Percentiles rank a stretch among this genome's conserved stretches.
phyloP scores from a whole-genome alignment of 768 basidiomycete genomes.

The Asterophora parasitica region DNA sequence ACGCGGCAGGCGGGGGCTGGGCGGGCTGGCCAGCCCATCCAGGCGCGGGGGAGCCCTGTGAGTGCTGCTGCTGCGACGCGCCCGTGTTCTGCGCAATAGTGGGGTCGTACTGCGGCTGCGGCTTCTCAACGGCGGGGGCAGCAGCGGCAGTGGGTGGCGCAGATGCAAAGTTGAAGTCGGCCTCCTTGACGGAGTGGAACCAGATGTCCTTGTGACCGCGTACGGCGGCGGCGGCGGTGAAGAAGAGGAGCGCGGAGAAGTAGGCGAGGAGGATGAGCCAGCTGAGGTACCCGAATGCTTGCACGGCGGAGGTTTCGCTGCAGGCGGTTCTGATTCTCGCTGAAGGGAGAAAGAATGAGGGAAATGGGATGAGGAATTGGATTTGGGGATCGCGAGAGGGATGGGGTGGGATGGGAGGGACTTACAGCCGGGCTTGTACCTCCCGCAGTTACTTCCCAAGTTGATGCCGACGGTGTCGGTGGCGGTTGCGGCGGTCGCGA shows the following conservation, averaged over 20 bases:
- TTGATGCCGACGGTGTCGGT: slow-evolving; percentile 20
- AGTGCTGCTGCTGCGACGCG: neutral
- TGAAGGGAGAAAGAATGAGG: neutral
- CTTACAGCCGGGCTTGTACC: slow-evolving; percentile 10
- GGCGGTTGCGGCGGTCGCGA: slow-evolving; percentile 32
- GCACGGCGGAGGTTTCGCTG: slow-evolving; percentile 33
- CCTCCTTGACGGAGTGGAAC: slow-evolving; percentile 30
- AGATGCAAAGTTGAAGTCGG: slow-evolving; percentile 25
- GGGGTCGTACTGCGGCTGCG: slow-evolving; percentile 5
- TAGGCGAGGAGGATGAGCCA: slow-evolving; percentile 38
- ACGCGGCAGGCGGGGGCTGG: neutral
- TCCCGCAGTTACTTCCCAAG: slow-evolving; percentile 20
- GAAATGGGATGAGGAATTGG: no score
- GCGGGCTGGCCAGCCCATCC: no score
- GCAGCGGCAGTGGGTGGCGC: slow-evolving; percentile 14
- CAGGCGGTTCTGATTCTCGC: slow-evolving; percentile 22
- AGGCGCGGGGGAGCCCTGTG: no score
- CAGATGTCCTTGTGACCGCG: slow-evolving; percentile 33
- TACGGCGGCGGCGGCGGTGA: slow-evolving; percentile 25
- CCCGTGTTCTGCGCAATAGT: slow-evolving; percentile 1
- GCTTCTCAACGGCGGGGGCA: slow-evolving; percentile 1
- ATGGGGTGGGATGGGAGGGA: neutral
- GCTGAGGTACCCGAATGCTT: slow-evolving; percentile 41
- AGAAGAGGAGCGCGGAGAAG: slow-evolving; percentile 23
- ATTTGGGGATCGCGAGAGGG: slow-evolving; percentile 1